Evolutionary conservation across 2,329 filamentous ascomycete genomes (phyloP), one percentile per base, ranked within the genome.

Genomic region (Cladosporium velox): DNA sequence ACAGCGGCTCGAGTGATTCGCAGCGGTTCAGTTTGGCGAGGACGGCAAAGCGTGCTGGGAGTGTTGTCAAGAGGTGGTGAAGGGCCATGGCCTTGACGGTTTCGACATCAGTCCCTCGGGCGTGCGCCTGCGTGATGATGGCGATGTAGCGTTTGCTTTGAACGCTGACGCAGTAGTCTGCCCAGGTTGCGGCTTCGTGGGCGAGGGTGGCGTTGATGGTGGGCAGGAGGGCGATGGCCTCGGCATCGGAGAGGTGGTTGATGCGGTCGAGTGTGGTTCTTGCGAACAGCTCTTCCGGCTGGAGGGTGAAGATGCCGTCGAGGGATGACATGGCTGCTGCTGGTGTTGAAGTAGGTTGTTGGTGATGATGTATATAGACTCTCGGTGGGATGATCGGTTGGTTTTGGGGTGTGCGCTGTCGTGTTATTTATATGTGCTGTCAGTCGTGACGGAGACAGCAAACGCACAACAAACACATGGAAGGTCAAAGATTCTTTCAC

Each of bases 211-310:
- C 4, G 30, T 6, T n/a, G 47, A 52, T 15, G 2, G 21, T 26
- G 8, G 59, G 59, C n/a, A 61, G n/a, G 44, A 61, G 59, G n/a
- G 44, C 28, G 59, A 52, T 18, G 30, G 59, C 59, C 24, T 61
- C 41, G 28, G 44, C 41, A 8, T 21, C 26, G 28, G 38, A 30
- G 3, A 60, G 38, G 38, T n/a, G 18, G 15, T 2, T 38, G 58
- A 60, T 60, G 3, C 26, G 15, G 26, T 34, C 35, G 24, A 60
- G 58, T 6, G 26, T 32, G 38, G 58, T 49, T 10, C 5, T 28
- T 14, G 11, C 1, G 21, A 24, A 60, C 24, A 60, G 7, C 24
- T 60, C 58, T 15, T 60, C 58, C 5, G 58, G 58, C 18, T 60
- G 58, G 24, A 49, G 38, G 12, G 38, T 60, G 58, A 47, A 47